These are phyloP conservation scores for Carex myosuroides DNA, from an alignment of 176 grass and related monocot species.

Conservation along the genomic window DNA sequence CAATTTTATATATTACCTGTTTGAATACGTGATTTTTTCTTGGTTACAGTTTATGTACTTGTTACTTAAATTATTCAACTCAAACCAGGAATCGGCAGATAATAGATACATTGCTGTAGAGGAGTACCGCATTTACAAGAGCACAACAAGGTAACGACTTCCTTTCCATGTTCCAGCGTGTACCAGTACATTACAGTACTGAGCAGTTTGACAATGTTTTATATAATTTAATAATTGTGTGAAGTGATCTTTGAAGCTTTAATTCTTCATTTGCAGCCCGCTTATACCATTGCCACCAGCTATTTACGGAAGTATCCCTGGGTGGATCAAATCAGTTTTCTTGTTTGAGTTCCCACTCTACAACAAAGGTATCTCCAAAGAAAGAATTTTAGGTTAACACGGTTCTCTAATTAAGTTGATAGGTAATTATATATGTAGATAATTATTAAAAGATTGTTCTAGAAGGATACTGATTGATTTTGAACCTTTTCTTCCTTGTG, in stretches of 20 bases:
- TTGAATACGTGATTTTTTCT: background rate
- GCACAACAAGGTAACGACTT: slow-evolving; percentile 56
- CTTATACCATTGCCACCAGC: slow-evolving; percentile 69
- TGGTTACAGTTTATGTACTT: slow-evolving; percentile 3
- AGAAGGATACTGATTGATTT: background rate
- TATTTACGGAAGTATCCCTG: slow-evolving; percentile 59
- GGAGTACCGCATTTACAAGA: slow-evolving; percentile 82
- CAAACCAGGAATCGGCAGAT: slow-evolving; percentile 62
- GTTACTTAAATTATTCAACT: background rate
- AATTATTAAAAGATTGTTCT: background rate
- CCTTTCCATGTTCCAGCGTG: background rate
- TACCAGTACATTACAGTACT: background rate
- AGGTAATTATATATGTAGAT: background rate
- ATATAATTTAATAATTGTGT: background rate
- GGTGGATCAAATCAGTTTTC: slow-evolving; percentile 80
- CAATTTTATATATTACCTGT: background rate
- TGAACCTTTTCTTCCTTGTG: background rate
- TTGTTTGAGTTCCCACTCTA: slow-evolving; percentile 88
- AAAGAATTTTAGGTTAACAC: slow-evolving; percentile 15
- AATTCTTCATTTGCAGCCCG: slow-evolving; percentile 45
- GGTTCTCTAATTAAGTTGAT: background rate
- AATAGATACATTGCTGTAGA: slow-evolving; percentile 43
- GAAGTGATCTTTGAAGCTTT: background rate
- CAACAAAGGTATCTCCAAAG: slow-evolving; percentile 35
- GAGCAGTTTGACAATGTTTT: background rate